phyloP scores from a whole-genome alignment of 2,329 filamentous ascomycete genomes.

The Neonectria hederae region DNA sequence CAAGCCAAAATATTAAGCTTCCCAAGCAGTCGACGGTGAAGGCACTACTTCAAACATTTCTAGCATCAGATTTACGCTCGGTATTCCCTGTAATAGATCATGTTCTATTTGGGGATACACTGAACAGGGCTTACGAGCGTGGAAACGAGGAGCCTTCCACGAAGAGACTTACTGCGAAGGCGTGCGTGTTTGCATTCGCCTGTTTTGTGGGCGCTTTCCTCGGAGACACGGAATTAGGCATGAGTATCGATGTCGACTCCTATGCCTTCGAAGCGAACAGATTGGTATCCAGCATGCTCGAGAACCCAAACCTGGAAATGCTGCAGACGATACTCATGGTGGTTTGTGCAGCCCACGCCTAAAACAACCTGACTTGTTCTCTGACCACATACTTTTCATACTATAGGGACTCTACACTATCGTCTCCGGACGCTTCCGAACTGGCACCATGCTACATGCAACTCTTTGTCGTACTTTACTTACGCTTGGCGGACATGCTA shows the following conservation, averaged over 20 bases:
- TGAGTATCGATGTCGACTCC: constrained; percentile 49
- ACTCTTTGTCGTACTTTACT: constrained; percentile 58
- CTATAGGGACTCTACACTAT: constrained; percentile 55
- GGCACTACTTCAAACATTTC: too few relatives aligned
- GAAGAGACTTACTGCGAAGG: constrained; percentile 49
- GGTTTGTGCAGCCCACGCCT: constrained; percentile 43
- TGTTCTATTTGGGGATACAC: constrained; percentile 55
- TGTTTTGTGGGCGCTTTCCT: constrained; percentile 45
- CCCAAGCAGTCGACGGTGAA: too few relatives aligned
- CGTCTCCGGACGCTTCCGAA: constrained; percentile 53
- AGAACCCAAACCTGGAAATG: constrained; percentile 53
- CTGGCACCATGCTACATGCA: constrained; percentile 54
- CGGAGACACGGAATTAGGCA: neutral
- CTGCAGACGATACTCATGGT: constrained; percentile 58
- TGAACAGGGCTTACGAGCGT: constrained; percentile 54
- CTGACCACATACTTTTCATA: constrained; percentile 23
- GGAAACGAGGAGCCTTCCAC: constrained; percentile 24
- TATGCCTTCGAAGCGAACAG: constrained; percentile 52
- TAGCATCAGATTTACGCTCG: constrained; percentile 12
- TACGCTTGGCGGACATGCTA: constrained; percentile 56
- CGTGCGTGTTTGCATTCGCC: constrained; percentile 59
- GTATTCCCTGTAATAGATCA: constrained; percentile 59
- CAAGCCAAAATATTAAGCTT: too few relatives aligned
- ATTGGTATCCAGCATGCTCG: constrained; percentile 53
- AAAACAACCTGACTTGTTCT: neutral